Evolutionary conservation across 768 basidiomycete genomes (phyloP).

Genomic region (Termitomyces eurrhizus): DNA sequence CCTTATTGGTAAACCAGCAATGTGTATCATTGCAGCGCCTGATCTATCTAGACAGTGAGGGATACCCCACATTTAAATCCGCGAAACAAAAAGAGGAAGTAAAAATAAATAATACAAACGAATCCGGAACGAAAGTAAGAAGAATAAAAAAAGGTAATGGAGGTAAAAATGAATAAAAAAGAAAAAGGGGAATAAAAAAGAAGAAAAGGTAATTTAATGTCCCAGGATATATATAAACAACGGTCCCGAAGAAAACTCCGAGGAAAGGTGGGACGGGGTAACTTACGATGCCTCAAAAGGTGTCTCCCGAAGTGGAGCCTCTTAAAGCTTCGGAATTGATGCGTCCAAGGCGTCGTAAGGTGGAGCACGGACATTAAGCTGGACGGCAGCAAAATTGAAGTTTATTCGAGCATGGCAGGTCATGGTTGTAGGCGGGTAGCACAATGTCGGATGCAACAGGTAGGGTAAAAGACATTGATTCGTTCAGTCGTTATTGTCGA

Average conservation of each 20-base stretch:
- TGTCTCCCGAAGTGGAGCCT: conserved; percentile 1
- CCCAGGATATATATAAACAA: conserved; percentile 8
- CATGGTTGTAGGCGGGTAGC: conserved; percentile 7
- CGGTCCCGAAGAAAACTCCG: conserved; percentile 4
- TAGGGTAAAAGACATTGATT: conserved; percentile 5
- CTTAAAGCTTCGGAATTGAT: conserved; percentile 7
- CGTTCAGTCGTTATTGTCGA: conserved; percentile 7
- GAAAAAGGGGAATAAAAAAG: not conserved
- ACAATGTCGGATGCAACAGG: not conserved
- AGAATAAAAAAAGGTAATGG: not conserved
- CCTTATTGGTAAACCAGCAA: not conserved
- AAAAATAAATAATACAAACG: conserved; percentile 6
- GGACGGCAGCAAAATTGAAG: conserved; percentile 4
- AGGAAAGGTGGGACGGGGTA: not conserved
- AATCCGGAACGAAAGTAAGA: not conserved
- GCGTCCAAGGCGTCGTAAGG: conserved; percentile 8
- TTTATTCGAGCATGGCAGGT: conserved; percentile 10
- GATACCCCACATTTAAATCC: conserved; percentile 3
- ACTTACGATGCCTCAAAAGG: not conserved
- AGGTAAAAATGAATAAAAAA: not conserved
- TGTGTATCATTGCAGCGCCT: not conserved
- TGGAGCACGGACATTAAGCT: conserved; percentile 8
- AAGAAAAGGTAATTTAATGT: conserved; percentile 4
- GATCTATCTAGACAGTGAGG: not conserved
- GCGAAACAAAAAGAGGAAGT: not conserved